Conservation (phyloP, 176 grass and related monocot genomes). For the Hordeum marinum region DNA sequence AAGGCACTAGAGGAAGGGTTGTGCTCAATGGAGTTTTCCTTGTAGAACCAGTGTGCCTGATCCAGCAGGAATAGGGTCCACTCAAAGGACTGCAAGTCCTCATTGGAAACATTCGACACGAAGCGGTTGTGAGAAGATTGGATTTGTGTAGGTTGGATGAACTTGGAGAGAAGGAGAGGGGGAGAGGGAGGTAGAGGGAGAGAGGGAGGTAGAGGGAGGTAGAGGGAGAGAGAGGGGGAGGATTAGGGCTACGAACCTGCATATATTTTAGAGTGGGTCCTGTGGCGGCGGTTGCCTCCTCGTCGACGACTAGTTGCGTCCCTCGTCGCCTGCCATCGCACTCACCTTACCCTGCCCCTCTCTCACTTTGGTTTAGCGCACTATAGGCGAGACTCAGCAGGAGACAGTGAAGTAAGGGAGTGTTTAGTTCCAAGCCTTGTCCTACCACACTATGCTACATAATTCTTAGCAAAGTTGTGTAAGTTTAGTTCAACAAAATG, state of each 20-base stretch:
- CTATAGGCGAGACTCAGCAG: neutral
- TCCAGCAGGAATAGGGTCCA: constrained; percentile 89
- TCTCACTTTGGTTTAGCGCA: neutral
- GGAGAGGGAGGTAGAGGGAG: too few species aligned
- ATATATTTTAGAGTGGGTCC: constrained; percentile 89
- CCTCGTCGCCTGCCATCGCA: constrained; percentile 36
- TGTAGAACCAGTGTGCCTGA: constrained; percentile 90
- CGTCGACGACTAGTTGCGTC: constrained; percentile 31
- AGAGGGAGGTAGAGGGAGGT: too few species aligned
- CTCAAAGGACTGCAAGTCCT: constrained; percentile 88
- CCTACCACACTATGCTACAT: too few species aligned
- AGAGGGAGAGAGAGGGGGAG: too few species aligned
- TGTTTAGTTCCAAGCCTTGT: too few species aligned
- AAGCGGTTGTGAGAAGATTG: constrained; percentile 46
- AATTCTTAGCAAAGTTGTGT: too few species aligned
- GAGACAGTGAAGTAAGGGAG: neutral
- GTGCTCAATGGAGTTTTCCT: constrained; percentile 87
- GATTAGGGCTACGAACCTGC: constrained; percentile 59
- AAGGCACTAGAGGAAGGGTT: constrained; percentile 79
- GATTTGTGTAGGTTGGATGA: neutral
- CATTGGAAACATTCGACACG: constrained; percentile 80
- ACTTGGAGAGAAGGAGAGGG: too few species aligned
- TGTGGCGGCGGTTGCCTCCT: constrained; percentile 52
- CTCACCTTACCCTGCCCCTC: neutral
- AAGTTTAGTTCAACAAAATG: too few species aligned